Conservation (phyloP, 768 basidiomycete species). For the Amanita molliuscula region DNA sequence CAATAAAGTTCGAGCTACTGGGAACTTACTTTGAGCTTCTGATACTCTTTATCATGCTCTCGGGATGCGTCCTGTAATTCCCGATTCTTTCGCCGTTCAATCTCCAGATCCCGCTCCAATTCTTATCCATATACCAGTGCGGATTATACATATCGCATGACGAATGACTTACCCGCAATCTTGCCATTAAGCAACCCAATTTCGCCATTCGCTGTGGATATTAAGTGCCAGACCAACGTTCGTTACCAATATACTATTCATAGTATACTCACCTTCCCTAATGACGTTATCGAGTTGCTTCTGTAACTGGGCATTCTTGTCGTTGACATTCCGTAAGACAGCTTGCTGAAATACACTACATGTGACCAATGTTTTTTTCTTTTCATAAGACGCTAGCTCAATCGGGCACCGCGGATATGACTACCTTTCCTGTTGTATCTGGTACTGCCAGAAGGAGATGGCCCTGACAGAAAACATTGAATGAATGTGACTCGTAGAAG, state of each 20-base stretch:
- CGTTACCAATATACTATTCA: background rate
- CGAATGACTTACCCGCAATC: constrained; percentile 36
- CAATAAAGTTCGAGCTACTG: background rate
- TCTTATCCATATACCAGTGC: constrained; percentile 29
- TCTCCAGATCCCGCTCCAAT: constrained; percentile 69
- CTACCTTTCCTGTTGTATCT: constrained; percentile 78
- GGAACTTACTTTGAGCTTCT: constrained; percentile 60
- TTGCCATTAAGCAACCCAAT: constrained; percentile 63
- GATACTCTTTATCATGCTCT: constrained; percentile 81
- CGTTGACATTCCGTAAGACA: constrained; percentile 68
- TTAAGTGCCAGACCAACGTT: background rate
- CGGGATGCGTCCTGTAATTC: constrained; percentile 66
- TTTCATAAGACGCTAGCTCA: background rate
- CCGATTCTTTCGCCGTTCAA: constrained; percentile 64
- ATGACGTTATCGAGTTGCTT: constrained; percentile 82
- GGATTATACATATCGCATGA: background rate
- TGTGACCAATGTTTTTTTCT: constrained; percentile 7
- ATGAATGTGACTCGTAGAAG: background rate
- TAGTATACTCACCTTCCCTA: constrained; percentile 58
- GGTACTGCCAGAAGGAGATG: constrained; percentile 88
- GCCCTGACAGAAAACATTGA: constrained; percentile 34
- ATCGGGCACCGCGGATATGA: constrained; percentile 1
- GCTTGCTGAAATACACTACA: constrained; percentile 76
- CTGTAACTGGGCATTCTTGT: constrained; percentile 73
- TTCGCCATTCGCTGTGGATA: constrained; percentile 59